phyloP scores from a whole-genome alignment of 2,329 filamentous ascomycete species.

The Myriosclerotinia scirpicola region DNA sequence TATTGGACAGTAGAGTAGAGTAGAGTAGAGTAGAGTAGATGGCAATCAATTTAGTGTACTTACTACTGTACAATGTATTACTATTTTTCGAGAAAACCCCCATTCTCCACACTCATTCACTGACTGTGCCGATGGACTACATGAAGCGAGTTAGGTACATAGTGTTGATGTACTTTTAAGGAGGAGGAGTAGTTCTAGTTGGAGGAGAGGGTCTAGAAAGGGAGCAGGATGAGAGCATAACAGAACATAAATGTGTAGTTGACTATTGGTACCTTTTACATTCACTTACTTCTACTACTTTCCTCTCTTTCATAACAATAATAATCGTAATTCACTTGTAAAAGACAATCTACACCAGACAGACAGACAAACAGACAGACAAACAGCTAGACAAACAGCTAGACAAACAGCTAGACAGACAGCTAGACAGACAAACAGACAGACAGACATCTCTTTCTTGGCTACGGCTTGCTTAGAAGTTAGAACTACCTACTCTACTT shows the following conservation, averaged over 20 bases:
- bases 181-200: background rate
- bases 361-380: too few relatives aligned
- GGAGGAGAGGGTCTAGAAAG: background rate
- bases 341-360: too few relatives aligned
- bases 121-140: constrained; percentile 7
- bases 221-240: background rate
- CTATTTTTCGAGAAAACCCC: constrained; percentile 10
- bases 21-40: background rate
- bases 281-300: background rate
- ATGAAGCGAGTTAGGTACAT: background rate
- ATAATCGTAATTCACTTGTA: too few relatives aligned
- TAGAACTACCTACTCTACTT: too few relatives aligned
- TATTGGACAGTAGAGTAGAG: background rate
- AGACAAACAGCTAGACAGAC: too few relatives aligned
- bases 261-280: background rate
- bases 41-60: background rate
- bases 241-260: background rate
- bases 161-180: constrained; percentile 11
- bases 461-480: background rate
- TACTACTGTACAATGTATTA: background rate
- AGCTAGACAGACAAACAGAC: too few relatives aligned
- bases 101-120: background rate
- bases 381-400: too few relatives aligned
- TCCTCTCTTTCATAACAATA: background rate
- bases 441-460: too few relatives aligned